Conservation (phyloP, 83 land plant species). For the Picea abies region DNA sequence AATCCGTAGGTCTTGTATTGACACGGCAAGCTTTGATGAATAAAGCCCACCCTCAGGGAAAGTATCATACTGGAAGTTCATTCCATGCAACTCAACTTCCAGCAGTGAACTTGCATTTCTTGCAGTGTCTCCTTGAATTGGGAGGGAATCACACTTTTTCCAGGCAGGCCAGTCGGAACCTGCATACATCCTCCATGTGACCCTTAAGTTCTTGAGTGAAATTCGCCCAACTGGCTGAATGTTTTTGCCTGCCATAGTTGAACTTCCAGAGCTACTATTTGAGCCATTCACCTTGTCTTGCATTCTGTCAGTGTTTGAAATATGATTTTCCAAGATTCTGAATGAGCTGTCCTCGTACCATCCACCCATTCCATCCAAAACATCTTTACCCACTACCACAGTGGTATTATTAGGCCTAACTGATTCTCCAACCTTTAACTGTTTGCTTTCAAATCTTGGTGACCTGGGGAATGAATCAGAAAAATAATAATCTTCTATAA, state of each 20-base stretch:
- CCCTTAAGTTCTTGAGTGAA: constrained; percentile 54
- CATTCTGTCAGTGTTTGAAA: constrained; percentile 22
- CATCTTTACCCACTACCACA: not conserved
- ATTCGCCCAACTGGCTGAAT: constrained; percentile 40
- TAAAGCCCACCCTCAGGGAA: constrained; percentile 65
- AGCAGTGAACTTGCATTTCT: constrained; percentile 52
- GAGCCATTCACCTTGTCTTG: constrained; percentile 17
- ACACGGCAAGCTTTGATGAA: constrained; percentile 71
- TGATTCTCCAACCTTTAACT: constrained; percentile 14
- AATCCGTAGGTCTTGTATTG: constrained; percentile 66
- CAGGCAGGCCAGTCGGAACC: constrained; percentile 75
- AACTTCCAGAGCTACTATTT: not conserved
- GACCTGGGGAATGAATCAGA: constrained; percentile 26
- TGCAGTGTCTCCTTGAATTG: constrained; percentile 20
- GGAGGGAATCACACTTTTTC: constrained; percentile 13
- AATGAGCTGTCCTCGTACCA: constrained; percentile 69
- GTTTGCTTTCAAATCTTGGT: constrained; percentile 16
- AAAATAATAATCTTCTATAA: constrained; percentile 49
- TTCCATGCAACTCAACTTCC: constrained; percentile 62
- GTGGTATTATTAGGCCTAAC: constrained; percentile 4
- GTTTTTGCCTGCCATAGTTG: constrained; percentile 16
- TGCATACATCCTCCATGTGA: constrained; percentile 73
- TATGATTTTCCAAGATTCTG: constrained; percentile 68
- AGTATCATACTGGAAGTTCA: constrained; percentile 61
- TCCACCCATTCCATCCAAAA: constrained; percentile 41